Evolutionary conservation across 257 asterid species (phyloP), one percentile per base, ranked within the genome.

Genomic region (Verbascum thapsus): DNA sequence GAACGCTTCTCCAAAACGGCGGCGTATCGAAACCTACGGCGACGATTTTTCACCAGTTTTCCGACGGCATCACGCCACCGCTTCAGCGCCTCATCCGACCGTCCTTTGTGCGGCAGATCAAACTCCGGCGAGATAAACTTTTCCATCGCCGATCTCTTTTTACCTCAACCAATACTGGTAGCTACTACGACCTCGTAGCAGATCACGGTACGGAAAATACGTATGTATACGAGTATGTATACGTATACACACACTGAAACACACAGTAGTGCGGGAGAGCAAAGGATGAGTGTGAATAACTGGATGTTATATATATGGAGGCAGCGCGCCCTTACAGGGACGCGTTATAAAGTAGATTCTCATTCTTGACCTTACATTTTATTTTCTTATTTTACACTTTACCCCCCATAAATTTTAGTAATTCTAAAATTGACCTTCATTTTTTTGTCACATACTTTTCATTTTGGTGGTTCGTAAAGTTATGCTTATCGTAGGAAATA

Each of bases 41-140:
- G 85, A 18, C 83, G 83, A 69, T 91, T 91, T 71, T 61, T 75
- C 55, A 88, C 96, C 7, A 91, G 61, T 1, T 40, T 61, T 10
- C 83, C 82, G 30, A 84, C 89, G 81, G 94, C 95, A 0, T 78
- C 67, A 8, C 98, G 83, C 98, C 98, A 91, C 54, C 69, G 72
- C 61, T 53, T 45, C 75, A 74, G 83, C 11, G 87, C 88, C 69
- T 80, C 96, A 20, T 53, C 86, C 58, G 94, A 76, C 26, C 81
- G 82, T 30, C 79, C 61, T 63, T 77, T 85, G 57, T 52, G 66
- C 39, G 85, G 86, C 69, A 85, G 50, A 66, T 91, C 89, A 53
- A 88, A 85, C 57, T 83, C 96, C 69, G 79, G 66, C 59, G 89
- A 66, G 22, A 79, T 73, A 32, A 64, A 50, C n/a, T 37, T 76